Conservation (phyloP, 208 protist species). For the Perkinsela sp. region DNA sequence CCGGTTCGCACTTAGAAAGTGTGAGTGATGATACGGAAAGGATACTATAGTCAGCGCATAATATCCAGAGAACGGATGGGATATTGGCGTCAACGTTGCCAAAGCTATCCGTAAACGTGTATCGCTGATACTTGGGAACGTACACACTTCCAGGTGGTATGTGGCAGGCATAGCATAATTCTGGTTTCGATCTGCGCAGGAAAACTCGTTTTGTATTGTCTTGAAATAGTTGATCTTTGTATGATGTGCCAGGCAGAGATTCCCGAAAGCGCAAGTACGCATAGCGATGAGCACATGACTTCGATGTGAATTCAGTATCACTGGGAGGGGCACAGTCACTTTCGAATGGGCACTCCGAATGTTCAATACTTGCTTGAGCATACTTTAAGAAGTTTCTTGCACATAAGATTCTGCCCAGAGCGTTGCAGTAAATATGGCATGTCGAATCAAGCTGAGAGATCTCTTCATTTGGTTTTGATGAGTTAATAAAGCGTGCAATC, state of each 20-base stretch:
- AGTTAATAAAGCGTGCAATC: no score
- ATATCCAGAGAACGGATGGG: background rate
- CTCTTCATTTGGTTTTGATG: no score
- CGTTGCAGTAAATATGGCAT: no score
- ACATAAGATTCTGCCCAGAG: no score
- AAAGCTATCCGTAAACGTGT: background rate
- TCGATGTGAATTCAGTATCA: background rate
- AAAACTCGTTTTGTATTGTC: background rate
- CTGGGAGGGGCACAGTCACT: background rate
- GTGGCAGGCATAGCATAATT: background rate
- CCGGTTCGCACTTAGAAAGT: background rate
- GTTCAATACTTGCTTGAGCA: no score
- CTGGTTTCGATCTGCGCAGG: background rate
- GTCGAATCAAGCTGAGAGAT: no score
- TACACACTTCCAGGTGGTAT: slow-evolving; percentile 1
- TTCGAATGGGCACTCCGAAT: slow-evolving; percentile 1
- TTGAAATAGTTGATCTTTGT: background rate
- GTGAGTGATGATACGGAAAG: background rate
- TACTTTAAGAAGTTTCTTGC: no score
- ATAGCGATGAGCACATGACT: background rate
- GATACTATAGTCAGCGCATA: background rate
- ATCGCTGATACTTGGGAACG: background rate
- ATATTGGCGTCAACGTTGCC: background rate
- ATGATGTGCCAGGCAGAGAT: background rate
- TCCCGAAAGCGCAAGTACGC: background rate